Evolutionary conservation across 805 yeast species (phyloP), one percentile per base, ranked within the genome.

Genomic region (Kuraishia molischiana): DNA sequence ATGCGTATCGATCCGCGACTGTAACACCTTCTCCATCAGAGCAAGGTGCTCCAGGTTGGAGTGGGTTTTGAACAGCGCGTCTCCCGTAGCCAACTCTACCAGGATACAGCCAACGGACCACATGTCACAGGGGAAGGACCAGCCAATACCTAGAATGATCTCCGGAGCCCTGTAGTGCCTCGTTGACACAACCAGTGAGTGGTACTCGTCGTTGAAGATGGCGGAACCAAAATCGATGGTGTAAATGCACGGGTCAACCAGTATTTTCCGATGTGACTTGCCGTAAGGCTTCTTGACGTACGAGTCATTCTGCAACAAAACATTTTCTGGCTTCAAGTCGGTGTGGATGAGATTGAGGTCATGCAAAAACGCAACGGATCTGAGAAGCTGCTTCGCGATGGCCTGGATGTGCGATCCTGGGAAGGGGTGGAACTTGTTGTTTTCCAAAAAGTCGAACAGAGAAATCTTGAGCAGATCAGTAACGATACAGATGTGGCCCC

Each of bases 211-310:
- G 48, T 84, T 74, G 51, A 92, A 92, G 3, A 94, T 79, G 1
- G 98, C 96, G 29, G 92, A 79, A n/a, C 99, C 99, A 59, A 92
- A 92, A 61, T 92, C 99, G 43, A 92, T 92, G 20, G 90, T 74
- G 54, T 85, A 87, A 38, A 92, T 85, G 43, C 76, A 70, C 2
- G 97, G 95, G 53, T 84, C 78, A 35, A 69, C 71, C 44, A 92
- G 68, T 8, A 85, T 67, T 43, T 68, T 69, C 41, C 60, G 46
- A 21, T 38, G 33, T 35, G 15, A 35, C 3, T 37, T 24, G 19
- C 46, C 43, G 37, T 61, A 50, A 32, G 55, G 59, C 46, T 66
- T 66, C 35, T 66, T 59, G 11, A 46, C 48, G 40, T 53, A 73
- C 1, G 70, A 56, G 48, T 68, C 75, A 48, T 77, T 74, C 40